Conservation (phyloP, 179 eudicot species). For the Patellifolia procumbens region DNA sequence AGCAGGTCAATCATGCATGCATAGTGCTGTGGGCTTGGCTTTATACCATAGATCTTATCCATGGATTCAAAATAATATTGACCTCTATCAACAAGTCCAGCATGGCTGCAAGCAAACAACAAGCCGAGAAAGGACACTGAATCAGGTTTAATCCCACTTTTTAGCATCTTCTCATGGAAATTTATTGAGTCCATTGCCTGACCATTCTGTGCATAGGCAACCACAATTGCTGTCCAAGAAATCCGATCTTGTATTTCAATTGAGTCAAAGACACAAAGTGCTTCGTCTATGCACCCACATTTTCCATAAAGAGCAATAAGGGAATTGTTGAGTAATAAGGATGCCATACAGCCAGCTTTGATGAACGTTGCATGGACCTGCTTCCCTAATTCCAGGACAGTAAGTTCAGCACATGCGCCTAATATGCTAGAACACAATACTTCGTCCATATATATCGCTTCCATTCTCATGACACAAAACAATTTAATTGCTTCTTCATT, state of each 20-base stretch:
- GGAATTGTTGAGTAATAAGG: constrained; percentile 61
- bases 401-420: constrained; percentile 67
- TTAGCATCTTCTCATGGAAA: constrained; percentile 59
- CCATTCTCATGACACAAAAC: constrained; percentile 52
- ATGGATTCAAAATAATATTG: constrained; percentile 62
- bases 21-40: constrained; percentile 66
- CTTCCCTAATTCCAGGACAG: constrained; percentile 60
- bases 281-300: constrained; percentile 75
- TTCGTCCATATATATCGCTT: constrained; percentile 55
- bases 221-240: constrained; percentile 73
- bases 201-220: constrained; percentile 82
- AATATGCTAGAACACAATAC: constrained; percentile 47
- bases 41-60: constrained; percentile 53
- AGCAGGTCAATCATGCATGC: constrained; percentile 81
- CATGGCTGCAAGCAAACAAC: constrained; percentile 83
- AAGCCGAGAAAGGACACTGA: constrained; percentile 72
- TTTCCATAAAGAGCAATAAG: constrained; percentile 72
- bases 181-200: constrained; percentile 46
- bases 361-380: constrained; percentile 64
- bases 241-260: constrained; percentile 48
- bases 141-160: constrained; percentile 61
- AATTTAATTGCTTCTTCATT: constrained; percentile 62
- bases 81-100: constrained; percentile 66
- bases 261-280: constrained; percentile 49
- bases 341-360: constrained; percentile 47